Conservation (phyloP, 2,329 filamentous ascomycete species). For the Elsinoe batatas region DNA sequence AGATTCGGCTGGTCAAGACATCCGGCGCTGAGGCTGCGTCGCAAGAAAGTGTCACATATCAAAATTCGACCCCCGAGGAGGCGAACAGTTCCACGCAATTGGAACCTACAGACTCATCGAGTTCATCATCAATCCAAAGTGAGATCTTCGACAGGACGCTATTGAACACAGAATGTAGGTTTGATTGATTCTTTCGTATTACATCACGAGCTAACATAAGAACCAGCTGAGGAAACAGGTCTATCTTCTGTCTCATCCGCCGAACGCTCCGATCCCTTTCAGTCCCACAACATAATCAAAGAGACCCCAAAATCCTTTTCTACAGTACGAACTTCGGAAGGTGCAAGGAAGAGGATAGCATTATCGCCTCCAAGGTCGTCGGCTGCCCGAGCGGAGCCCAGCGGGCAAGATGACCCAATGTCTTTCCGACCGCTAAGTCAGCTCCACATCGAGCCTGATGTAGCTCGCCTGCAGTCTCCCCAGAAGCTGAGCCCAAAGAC, state of each 20-base stretch:
- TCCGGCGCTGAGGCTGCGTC: background rate
- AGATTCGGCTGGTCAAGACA: conserved; percentile 4
- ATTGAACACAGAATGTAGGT: conserved; percentile 11
- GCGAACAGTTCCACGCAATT: background rate
- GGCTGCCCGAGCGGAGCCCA: background rate
- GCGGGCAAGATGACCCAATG: background rate
- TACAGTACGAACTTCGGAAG: conserved; percentile 6
- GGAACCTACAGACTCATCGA: background rate
- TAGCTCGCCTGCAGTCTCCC: conserved; percentile 2
- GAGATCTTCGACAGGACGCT: conserved; percentile 10
- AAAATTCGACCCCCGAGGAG: background rate
- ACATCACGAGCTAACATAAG: background rate
- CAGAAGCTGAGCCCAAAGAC: conserved; percentile 7
- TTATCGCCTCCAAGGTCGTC: conserved; percentile 9
- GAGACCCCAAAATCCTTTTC: conserved; percentile 11
- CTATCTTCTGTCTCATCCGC: conserved; percentile 16
- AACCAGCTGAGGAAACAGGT: conserved; percentile 16
- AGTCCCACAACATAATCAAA: conserved; percentile 12
- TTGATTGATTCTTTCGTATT: background rate
- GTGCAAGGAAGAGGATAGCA: conserved; percentile 14
- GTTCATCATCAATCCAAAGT: background rate
- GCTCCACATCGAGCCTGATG: background rate
- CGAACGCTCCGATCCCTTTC: conserved; percentile 13
- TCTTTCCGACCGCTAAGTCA: background rate
- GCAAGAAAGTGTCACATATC: conserved; percentile 1